phyloP scores from a whole-genome alignment of 2,329 filamentous ascomycete genomes.

The Cladosporium velox region DNA sequence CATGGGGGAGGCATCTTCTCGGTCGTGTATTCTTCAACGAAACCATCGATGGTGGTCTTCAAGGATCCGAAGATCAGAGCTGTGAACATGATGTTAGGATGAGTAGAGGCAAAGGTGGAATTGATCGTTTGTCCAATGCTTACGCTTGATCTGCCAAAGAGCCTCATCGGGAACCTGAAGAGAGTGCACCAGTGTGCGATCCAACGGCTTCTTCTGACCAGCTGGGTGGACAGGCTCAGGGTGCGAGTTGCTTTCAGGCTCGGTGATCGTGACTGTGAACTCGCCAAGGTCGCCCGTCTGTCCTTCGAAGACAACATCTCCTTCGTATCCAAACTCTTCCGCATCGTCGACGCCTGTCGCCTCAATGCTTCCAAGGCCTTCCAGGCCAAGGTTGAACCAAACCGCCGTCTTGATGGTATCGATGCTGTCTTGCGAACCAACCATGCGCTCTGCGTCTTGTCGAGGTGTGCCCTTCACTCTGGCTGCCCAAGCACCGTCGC shows the following conservation, averaged over 20 bases:
- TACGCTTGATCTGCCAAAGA: constrained; percentile 81
- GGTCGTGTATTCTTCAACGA: constrained; percentile 60
- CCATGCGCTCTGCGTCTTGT: constrained; percentile 59
- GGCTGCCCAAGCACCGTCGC: constrained; percentile 89
- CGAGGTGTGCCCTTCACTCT: constrained; percentile 80
- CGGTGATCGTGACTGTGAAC: constrained; percentile 76
- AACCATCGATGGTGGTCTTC: constrained; percentile 64
- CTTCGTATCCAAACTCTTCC: constrained; percentile 59
- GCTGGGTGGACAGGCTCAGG: constrained; percentile 62
- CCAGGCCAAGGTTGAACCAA: constrained; percentile 79
- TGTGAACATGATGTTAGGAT: constrained; percentile 41
- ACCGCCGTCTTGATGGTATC: constrained; percentile 71
- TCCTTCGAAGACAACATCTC: constrained; percentile 69
- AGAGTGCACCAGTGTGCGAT: constrained; percentile 75
- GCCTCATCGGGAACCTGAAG: constrained; percentile 65
- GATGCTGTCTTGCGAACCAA: constrained; percentile 27
- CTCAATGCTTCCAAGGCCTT: constrained; percentile 70
- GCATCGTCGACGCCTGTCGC: constrained; percentile 57
- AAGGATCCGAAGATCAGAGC: constrained; percentile 63
- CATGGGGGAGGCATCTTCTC: constrained; percentile 77
- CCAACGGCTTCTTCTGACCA: constrained; percentile 68
- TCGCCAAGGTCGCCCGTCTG: constrained; percentile 71
- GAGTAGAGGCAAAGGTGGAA: background rate
- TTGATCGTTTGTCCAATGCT: constrained; percentile 15
- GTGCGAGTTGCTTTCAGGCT: constrained; percentile 65